Evolutionary conservation across 2,329 filamentous ascomycete species (phyloP), one percentile per base, ranked within the genome.

Genomic region (Penicillium sp.): DNA sequence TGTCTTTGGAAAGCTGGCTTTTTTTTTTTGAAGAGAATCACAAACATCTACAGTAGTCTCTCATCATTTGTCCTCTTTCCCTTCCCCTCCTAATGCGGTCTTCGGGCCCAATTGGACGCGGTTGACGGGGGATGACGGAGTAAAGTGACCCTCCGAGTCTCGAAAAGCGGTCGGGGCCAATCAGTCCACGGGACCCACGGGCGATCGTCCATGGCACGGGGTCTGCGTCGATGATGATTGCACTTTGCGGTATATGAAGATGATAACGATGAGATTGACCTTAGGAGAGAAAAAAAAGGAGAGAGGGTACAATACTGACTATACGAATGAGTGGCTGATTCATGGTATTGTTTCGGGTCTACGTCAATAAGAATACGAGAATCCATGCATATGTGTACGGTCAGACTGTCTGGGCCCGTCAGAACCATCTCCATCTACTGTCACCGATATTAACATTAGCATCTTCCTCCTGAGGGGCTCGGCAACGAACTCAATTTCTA

Each of bases 141-240:
- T 38, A 46, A 46, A 37, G 55, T 62, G 60, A 64, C 60, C 62
- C 60, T 64, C 60, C 60, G 64, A 57, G 45, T n/a, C 45, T 48
- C 48, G 30, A 35, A 51, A 35, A 35, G 22, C 14, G 10, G 35
- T 19, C 51, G 33, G 25, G 25, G 22, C 51, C 51, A 60, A 58
- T 52, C 52, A 64, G 1, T 43, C 58, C 38, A 49, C 37, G 40
- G 62, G 62, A 60, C 63, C 64, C 64, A 66, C 60, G 28, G 38
- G 59, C 22, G 62, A 63, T 67, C 63, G 60, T 55, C 66, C 63
- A 65, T 66, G 63, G 63, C 59, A 63, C 59, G 59, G 61, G 35
- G 43, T 59, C 30, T 37, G 52, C 37, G 64, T 66, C 64, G 57
- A 64, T 66, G 58, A 65, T 64, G 64, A 65, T 59, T 62, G 45